phyloP scores from a whole-genome alignment of 2,329 filamentous ascomycete genomes.

The Raffaelea deltoideospora region DNA sequence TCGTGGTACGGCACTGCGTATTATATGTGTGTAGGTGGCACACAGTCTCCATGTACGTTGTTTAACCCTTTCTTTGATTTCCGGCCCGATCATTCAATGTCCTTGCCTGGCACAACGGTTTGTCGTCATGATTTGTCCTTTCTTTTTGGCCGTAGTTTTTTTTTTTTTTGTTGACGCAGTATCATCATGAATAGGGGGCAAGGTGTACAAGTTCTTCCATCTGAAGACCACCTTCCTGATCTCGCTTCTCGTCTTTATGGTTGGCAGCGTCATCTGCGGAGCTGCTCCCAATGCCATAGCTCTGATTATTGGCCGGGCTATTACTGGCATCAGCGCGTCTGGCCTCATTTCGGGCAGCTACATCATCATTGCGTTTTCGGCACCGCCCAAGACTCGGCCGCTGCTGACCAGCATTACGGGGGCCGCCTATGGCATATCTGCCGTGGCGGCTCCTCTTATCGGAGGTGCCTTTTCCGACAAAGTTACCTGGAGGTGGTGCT shows the following conservation, averaged over 20 bases:
- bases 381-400: too few species aligned
- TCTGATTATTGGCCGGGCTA: constrained; percentile 24
- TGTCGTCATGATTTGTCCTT: too few species aligned
- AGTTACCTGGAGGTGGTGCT: constrained; percentile 23
- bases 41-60: too few species aligned
- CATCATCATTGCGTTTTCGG: background rate
- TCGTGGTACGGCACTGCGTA: constrained; percentile 30
- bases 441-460: constrained; percentile 20
- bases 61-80: too few species aligned
- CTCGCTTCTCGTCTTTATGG: constrained; percentile 19
- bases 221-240: constrained; percentile 18
- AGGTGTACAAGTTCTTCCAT: constrained; percentile 23
- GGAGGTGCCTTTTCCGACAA: constrained; percentile 21
- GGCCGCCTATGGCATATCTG: constrained; percentile 19
- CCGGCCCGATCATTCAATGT: too few species aligned
- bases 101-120: too few species aligned
- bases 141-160: too few species aligned
- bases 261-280: constrained; percentile 24
- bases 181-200: too few species aligned
- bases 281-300: constrained; percentile 22
- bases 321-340: constrained; percentile 20
- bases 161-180: too few species aligned
- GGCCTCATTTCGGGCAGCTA: background rate
- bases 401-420: constrained; percentile 13
- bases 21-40: too few species aligned